Conservation (phyloP, 345 rosid species). For the Dimocarpus longan region DNA sequence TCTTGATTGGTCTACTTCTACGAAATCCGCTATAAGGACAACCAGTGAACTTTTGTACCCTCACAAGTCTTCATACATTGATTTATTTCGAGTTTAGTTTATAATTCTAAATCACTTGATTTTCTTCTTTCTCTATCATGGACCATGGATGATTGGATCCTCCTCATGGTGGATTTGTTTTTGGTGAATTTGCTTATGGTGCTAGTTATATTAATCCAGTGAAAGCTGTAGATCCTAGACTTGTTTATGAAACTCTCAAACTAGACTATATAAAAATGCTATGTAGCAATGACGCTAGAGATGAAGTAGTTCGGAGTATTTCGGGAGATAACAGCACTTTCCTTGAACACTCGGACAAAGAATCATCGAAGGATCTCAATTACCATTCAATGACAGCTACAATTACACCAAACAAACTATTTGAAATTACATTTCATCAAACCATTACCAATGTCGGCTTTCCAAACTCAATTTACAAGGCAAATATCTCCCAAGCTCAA, state of each 20-base stretch:
- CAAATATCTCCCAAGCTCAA: constrained; percentile 16
- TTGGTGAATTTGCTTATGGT: constrained; percentile 54
- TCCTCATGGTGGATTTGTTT: background rate
- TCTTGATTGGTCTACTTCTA: constrained; percentile 52
- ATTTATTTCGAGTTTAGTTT: too few relatives aligned
- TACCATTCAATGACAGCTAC: constrained; percentile 42
- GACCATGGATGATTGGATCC: constrained; percentile 40
- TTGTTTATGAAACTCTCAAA: too few relatives aligned
- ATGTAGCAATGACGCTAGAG: constrained; percentile 32
- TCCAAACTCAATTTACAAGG: constrained; percentile 22
- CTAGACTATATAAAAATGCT: constrained; percentile 47
- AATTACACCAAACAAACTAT: constrained; percentile 11
- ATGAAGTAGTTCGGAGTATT: constrained; percentile 11
- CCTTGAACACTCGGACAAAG: constrained; percentile 9
- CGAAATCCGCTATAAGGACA: constrained; percentile 47
- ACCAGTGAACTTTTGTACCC: constrained; percentile 25
- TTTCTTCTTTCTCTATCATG: too few relatives aligned
- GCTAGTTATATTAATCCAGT: constrained; percentile 43
- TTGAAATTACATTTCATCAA: constrained; percentile 31
- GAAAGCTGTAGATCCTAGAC: constrained; percentile 43
- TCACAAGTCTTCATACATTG: background rate
- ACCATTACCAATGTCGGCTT: constrained; percentile 42
- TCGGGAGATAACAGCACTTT: constrained; percentile 35
- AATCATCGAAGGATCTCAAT: constrained; percentile 31
- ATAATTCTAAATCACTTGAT: too few relatives aligned